Conservation (phyloP, 2,329 filamentous ascomycete genomes). For the Aspergillus sp. region DNA sequence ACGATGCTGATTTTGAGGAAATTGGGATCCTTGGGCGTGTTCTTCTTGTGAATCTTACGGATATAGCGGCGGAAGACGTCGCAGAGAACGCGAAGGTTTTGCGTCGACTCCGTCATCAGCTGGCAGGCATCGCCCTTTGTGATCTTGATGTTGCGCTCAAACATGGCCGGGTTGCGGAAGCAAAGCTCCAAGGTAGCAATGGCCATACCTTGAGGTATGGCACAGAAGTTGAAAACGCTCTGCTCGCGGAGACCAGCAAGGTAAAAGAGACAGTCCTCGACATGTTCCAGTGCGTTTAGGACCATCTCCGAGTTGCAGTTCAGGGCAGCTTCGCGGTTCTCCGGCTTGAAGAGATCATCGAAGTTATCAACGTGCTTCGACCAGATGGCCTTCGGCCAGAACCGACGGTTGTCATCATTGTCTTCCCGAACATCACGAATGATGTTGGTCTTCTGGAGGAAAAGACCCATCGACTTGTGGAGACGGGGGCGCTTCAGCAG, state of each 20-base stretch:
- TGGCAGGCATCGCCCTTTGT: conserved; percentile 91
- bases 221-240: conserved; percentile 98
- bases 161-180: conserved; percentile 88
- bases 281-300: conserved; percentile 81
- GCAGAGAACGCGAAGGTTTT: conserved; percentile 82
- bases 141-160: conserved; percentile 91
- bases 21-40: conserved; percentile 89
- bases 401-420: conserved; percentile 81
- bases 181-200: conserved; percentile 91
- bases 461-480: conserved; percentile 94
- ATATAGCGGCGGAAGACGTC: conserved; percentile 79
- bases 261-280: conserved; percentile 95
- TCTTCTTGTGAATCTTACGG: conserved; percentile 87
- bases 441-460: conserved; percentile 98
- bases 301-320: conserved; percentile 94
- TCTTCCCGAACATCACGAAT: conserved; percentile 95
- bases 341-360: conserved; percentile 84
- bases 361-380: conserved; percentile 90
- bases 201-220: conserved; percentile 96
- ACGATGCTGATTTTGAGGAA: conserved; percentile 89
- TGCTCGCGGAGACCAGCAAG: conserved; percentile 94
- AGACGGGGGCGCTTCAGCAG: conserved; percentile 78
- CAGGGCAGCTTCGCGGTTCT: conserved; percentile 76
- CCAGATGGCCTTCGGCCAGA: conserved; percentile 98
- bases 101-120: conserved; percentile 89